Base-by-base conservation (phyloP, 2,329 filamentous ascomycete genomes). In the Colletotrichum euphorbiae region DNA sequence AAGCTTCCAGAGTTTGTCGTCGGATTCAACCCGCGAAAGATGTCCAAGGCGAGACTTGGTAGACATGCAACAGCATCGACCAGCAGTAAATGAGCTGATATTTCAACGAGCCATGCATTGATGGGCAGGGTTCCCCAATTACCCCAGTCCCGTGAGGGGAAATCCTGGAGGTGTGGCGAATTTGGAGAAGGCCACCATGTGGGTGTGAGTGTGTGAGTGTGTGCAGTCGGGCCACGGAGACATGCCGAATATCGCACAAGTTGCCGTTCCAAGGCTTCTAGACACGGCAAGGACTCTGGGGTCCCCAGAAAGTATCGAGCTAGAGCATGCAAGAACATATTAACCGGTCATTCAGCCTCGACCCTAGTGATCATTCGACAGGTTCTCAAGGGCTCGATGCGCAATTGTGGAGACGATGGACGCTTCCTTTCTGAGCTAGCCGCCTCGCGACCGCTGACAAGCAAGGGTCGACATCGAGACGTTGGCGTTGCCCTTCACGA, bases 291-390 rank as follows among this genome's bases (percentile, higher is more conserved):
- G 33, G 24, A 54, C 31, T 64, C 61, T n/a, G 61, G 61, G 33
- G 61, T 46, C 54, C 54, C 65, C 61, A 68, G 54, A 33, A 38
- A 28, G 48, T 4, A n/a, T 46, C 48, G 45, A 54, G n/a, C 31
- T 31, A 58, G 45, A 59, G 38, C 9, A 38, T 58, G 60, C 65
- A 33, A 28, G 38, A 50, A 40, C 12, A 68, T 11, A 65, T 68
- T 68, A 68, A 65, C 65, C 65, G 65, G 65, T 6, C 54, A 59
- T 68, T 68, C 61, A 54, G 63, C 65, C 65, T 48, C 36, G 13
- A 55, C 33, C 54, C 33, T 8, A 17, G 52, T 43, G 48, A 50
- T 50, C 21, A 54, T 54, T 59, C 54, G 52, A 54, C 45, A 43
- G 56, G 61, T 33, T 11, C 38, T 36, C 33, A 52, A 48, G 61